These are phyloP conservation scores for Phytophthora pluvialis DNA, from an alignment of 352 stramenopile genomes.

Conservation along the genomic window DNA sequence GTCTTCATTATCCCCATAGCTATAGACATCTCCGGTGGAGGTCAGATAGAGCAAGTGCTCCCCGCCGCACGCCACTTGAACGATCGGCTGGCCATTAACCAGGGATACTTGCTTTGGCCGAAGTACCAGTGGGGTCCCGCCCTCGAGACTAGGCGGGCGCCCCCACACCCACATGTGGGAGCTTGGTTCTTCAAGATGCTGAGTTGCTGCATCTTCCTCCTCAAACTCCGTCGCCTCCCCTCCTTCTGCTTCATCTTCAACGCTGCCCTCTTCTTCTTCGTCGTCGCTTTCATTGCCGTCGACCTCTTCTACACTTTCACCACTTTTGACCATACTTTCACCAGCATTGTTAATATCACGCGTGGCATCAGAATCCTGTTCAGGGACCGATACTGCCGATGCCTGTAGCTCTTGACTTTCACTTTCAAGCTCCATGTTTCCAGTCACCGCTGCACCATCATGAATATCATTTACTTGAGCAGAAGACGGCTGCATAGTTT, in stretches of 20 bases:
- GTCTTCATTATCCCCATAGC: slow-evolving; percentile 75
- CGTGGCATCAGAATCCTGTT: not conserved
- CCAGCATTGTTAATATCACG: not conserved
- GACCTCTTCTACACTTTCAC: slow-evolving; percentile 11
- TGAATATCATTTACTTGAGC: not conserved
- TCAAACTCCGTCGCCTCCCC: slow-evolving; percentile 1
- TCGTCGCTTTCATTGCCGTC: slow-evolving; percentile 37
- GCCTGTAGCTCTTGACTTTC: not conserved
- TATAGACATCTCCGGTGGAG: slow-evolving; percentile 80
- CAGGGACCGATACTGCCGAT: slow-evolving; percentile 1
- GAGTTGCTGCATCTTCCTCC: not conserved
- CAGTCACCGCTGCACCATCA: not conserved
- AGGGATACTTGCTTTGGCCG: slow-evolving; percentile 70
- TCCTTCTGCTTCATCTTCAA: slow-evolving; percentile 15
- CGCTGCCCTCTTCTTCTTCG: slow-evolving; percentile 27
- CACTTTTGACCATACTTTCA: slow-evolving; percentile 1
- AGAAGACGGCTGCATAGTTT: not conserved
- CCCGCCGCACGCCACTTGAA: slow-evolving; percentile 79
- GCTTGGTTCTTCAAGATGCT: slow-evolving; percentile 29
- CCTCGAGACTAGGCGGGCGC: slow-evolving; percentile 58
- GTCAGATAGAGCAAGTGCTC: slow-evolving; percentile 83
- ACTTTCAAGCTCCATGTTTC: not conserved
- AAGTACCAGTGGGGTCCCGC: slow-evolving; percentile 58
- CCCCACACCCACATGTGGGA: slow-evolving; percentile 77
- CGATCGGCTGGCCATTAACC: slow-evolving; percentile 61